These are phyloP conservation scores for Halenospora varia DNA, from an alignment of 495 filamentous ascomycete genomes.

Conservation along the genomic window DNA sequence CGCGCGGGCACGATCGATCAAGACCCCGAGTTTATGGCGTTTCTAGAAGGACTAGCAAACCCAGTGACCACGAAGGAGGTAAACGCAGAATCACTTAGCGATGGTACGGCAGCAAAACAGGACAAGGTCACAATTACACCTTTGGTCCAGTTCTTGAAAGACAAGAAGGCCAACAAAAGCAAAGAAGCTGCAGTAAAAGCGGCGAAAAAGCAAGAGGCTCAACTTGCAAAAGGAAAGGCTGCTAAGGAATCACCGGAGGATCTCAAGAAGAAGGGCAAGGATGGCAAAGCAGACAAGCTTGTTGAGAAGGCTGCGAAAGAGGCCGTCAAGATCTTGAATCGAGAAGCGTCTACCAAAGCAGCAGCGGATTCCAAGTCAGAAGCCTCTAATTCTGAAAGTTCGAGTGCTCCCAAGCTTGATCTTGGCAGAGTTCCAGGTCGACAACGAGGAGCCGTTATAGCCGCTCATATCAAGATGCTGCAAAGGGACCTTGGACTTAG, in stretches of 20 bases:
- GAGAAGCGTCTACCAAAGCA: constrained; percentile 52
- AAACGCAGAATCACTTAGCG: constrained; percentile 43
- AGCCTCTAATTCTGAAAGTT: constrained; percentile 3
- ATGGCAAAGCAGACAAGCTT: constrained; percentile 49
- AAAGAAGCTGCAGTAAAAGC: constrained; percentile 55
- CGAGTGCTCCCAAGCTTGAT: constrained; percentile 20
- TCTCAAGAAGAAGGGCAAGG: constrained; percentile 54
- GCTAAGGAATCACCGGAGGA: constrained; percentile 43
- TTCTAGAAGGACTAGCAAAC: constrained; percentile 81
- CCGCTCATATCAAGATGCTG: constrained; percentile 77
- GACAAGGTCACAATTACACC: constrained; percentile 77
- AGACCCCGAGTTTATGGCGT: constrained; percentile 90
- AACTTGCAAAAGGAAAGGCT: constrained; percentile 52
- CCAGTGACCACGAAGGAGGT: constrained; percentile 52
- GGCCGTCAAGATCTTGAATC: constrained; percentile 74
- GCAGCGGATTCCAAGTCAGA: constrained; percentile 35
- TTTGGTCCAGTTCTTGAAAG: constrained; percentile 81
- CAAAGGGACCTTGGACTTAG: constrained; percentile 88
- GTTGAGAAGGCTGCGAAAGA: constrained; percentile 60
- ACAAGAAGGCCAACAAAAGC: constrained; percentile 84
- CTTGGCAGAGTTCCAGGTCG: constrained; percentile 37
- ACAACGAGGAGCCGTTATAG: constrained; percentile 63
- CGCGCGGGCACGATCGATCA: constrained; percentile 94
- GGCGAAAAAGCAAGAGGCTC: constrained; percentile 42
- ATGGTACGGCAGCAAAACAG: constrained; percentile 49